Conservation (phyloP, 2,329 filamentous ascomycete species). For the Aureobasidium vineae region DNA sequence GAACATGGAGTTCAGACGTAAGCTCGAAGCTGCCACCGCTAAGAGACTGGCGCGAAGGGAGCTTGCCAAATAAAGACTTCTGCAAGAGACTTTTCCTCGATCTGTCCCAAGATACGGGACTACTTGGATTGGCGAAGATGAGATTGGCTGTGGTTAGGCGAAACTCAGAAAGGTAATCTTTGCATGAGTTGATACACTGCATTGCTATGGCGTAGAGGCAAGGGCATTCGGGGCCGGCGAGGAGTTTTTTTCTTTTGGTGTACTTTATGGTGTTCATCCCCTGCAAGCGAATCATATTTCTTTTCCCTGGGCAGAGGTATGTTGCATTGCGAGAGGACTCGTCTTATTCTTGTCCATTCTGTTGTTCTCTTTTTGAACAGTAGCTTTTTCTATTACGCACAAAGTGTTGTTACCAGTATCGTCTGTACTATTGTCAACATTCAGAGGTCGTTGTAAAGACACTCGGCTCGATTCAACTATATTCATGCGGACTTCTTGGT, state of each 20-base stretch:
- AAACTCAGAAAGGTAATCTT: too few relatives aligned
- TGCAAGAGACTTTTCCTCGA: background rate
- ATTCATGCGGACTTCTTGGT: too few relatives aligned
- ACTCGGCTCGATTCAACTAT: background rate
- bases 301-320: background rate
- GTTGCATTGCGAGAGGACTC: background rate
- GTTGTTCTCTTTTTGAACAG: background rate
- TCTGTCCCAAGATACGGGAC: too few relatives aligned
- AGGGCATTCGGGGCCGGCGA: background rate
- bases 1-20: conserved; percentile 21
- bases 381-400: background rate
- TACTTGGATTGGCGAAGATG: too few relatives aligned
- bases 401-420: background rate
- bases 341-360: background rate
- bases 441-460: background rate
- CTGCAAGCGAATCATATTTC: background rate
- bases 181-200: background rate
- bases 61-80: background rate
- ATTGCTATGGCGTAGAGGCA: conserved; percentile 9
- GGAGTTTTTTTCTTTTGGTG: background rate
- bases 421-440: background rate
- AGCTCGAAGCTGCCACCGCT: conserved; percentile 22
- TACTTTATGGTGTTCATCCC: background rate
- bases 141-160: background rate
- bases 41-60: conserved; percentile 15